Evolutionary conservation across 768 basidiomycete species (phyloP).

Genomic region (Melanogaster broomeanus): DNA sequence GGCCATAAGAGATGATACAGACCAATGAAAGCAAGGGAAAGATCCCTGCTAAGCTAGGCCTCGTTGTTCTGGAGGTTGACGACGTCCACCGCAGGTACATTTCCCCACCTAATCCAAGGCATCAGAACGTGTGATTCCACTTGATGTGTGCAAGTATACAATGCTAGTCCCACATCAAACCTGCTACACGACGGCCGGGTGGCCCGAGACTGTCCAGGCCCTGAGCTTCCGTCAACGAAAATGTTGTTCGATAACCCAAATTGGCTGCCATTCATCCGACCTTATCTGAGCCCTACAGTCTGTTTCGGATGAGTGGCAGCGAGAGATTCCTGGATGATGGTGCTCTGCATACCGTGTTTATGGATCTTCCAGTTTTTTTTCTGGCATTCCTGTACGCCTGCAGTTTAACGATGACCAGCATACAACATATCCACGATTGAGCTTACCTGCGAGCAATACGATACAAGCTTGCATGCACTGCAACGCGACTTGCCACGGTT

Average conservation of each 20-base stretch:
- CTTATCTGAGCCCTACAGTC: not conserved
- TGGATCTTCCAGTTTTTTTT: constrained; percentile 35
- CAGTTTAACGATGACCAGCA: not conserved
- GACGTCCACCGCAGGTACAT: constrained; percentile 20
- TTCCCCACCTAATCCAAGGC: constrained; percentile 14
- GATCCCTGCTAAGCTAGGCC: not conserved
- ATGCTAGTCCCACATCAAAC: not conserved
- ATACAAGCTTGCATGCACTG: constrained; percentile 32
- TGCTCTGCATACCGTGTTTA: constrained; percentile 25
- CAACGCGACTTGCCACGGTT: constrained; percentile 17
- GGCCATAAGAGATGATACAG: not conserved
- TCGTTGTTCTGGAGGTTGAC: constrained; percentile 12
- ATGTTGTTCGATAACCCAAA: not conserved
- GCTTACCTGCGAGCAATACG: constrained; percentile 36
- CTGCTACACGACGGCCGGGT: not conserved
- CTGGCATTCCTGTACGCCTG: constrained; percentile 34
- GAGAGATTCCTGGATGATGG: not conserved
- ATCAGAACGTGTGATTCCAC: no score
- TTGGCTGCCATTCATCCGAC: not conserved
- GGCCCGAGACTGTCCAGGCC: not conserved
- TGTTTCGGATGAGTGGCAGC: not conserved
- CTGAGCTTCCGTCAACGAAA: not conserved
- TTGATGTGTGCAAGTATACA: not conserved
- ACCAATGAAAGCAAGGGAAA: constrained; percentile 3
- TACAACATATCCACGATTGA: not conserved